phyloP scores from a whole-genome alignment of 129 eudicot species.

The Flaveria sonorensis region DNA sequence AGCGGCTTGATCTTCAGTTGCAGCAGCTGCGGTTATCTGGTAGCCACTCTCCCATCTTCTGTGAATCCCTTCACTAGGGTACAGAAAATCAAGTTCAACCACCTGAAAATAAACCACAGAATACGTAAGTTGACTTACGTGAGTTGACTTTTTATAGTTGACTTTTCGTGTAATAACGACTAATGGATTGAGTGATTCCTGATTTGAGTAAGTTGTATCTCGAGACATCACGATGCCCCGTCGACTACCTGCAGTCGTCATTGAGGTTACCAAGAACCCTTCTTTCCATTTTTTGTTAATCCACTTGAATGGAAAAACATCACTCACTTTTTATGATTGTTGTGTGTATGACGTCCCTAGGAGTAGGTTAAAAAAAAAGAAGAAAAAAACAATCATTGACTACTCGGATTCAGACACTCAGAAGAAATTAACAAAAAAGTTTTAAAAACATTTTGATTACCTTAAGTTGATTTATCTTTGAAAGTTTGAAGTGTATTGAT shows the following conservation, averaged over 20 bases:
- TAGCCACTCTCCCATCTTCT: slow-evolving; percentile 82
- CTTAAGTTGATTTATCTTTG: neutral
- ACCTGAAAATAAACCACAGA: slow-evolving; percentile 39
- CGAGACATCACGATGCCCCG: slow-evolving; percentile 93
- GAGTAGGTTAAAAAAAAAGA: neutral
- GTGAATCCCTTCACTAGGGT: slow-evolving; percentile 91
- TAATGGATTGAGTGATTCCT: slow-evolving; percentile 39
- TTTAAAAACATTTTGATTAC: neutral
- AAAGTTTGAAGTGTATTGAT: neutral
- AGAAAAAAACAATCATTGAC: neutral
- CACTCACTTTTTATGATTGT: slow-evolving; percentile 88
- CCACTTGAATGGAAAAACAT: slow-evolving; percentile 86
- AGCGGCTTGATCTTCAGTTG: slow-evolving; percentile 82
- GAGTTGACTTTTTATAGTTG: slow-evolving; percentile 6
- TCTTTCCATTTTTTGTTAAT: slow-evolving; percentile 90
- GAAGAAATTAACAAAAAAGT: neutral
- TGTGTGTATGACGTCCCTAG: slow-evolving; percentile 69
- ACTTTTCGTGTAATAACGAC: neutral
- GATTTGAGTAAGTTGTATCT: slow-evolving; percentile 64
- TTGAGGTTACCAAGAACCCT: slow-evolving; percentile 77
- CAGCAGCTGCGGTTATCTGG: slow-evolving; percentile 82
- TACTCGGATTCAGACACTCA: neutral
- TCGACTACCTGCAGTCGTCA: slow-evolving; percentile 80
- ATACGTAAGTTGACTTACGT: neutral
- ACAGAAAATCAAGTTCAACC: slow-evolving; percentile 83